Base-by-base conservation (phyloP, 1,284 basidiomycete species). In the Boletus holoroseus region DNA sequence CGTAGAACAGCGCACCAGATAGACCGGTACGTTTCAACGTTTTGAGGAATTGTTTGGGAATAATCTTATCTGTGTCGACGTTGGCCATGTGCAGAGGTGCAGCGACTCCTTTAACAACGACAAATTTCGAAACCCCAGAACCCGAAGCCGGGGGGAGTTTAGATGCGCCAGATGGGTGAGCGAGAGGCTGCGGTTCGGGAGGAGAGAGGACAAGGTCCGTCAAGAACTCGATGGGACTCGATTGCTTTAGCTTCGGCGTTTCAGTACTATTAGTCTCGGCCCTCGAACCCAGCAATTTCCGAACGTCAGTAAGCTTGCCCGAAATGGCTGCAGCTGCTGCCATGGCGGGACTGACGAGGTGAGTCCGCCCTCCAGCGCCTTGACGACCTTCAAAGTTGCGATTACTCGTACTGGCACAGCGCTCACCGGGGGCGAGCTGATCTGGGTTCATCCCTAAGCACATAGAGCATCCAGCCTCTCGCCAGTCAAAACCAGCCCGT, bases 371-470 rank as follows among this genome's bases (percentile, higher is more conserved):
- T 59, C 92, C 92, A 35, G 92, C 94, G 1, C 60, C 56, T 54
- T 61, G 64, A 41, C 68, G 86, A 45, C 94, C 94, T 71, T 97
- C 94, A 64, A 97, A 97, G 74, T 97, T 97, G 56, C 94, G 86
- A 73, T 97, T 97, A 66, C 92, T 95, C 36, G 94, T 97, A 62
- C 90, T 94, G 6, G 94, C 94, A 65, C 94, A 97, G 46, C 94
- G 88, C 71, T 97, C 90, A 42, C 88, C 86, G 3, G 92, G 91
- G 32, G 80, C 76, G 47, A 97, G 77, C 70, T 95, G 92, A 72
- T 97, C 94, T 9, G 94, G 91, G 72, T 97, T 97, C 94, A 97
- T 97, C 38, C 93, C 94, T 56, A 97, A 70, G 71, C 94, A 97
- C 94, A 97, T 97, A 28, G 94, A 97, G 69, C 94, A 97, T 28